Conservation (phyloP, 306 rosid genomes). For the Ammopiptanthus mongolicus region DNA sequence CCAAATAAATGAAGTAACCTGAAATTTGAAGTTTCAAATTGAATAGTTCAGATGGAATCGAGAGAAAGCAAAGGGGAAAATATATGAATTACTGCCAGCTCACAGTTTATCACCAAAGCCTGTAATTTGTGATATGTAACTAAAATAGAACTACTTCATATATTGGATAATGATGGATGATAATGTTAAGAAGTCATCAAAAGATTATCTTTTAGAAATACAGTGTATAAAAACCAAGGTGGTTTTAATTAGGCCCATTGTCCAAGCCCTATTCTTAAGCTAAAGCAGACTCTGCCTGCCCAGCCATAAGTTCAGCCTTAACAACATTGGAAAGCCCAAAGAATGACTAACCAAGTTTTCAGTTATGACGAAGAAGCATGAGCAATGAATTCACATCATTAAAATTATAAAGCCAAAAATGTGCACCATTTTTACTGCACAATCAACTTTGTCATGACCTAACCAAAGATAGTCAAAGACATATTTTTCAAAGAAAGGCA, state of each 20-base stretch:
- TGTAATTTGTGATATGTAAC: neutral
- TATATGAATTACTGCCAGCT: neutral
- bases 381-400: neutral
- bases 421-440: neutral
- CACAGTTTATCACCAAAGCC: neutral
- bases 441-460: neutral
- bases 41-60: constrained; percentile 18
- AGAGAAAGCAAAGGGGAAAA: constrained; percentile 3
- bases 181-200: neutral
- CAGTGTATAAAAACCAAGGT: neutral
- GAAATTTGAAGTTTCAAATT: constrained; percentile 33
- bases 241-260: neutral
- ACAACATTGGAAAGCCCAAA: neutral
- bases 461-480: neutral
- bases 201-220: neutral
- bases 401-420: neutral
- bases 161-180: neutral
- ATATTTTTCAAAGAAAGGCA: neutral
- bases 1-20: constrained; percentile 73
- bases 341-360: neutral
- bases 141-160: neutral
- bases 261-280: neutral
- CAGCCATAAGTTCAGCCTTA: neutral
- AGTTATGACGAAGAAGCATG: neutral
- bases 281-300: neutral